These are phyloP conservation scores for Solanum chilense DNA, from an alignment of 257 asterid species.

Conservation along the genomic window DNA sequence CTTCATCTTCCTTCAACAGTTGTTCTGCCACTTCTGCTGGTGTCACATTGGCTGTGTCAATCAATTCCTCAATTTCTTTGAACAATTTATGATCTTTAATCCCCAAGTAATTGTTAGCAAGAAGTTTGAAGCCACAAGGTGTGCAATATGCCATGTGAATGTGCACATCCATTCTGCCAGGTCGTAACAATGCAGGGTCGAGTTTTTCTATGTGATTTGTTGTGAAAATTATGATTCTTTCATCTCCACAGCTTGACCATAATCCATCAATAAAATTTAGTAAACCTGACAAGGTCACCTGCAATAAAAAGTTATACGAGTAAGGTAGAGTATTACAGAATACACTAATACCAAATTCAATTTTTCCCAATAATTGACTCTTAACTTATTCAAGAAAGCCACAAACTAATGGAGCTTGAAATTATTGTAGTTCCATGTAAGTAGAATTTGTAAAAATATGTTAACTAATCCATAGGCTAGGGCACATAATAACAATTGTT, in stretches of 20 bases:
- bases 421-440: background rate
- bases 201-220: slow-evolving; percentile 54
- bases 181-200: slow-evolving; percentile 52
- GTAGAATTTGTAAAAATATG: background rate
- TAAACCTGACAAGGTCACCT: background rate
- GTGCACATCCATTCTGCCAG: slow-evolving; percentile 69
- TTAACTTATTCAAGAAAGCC: background rate
- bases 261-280: background rate
- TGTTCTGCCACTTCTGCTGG: slow-evolving; percentile 77
- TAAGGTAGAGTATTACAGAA: background rate
- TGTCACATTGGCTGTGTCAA: slow-evolving; percentile 20
- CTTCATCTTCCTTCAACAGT: slow-evolving; percentile 41
- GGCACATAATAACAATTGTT: background rate
- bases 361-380: background rate
- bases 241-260: slow-evolving; percentile 14
- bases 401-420: background rate
- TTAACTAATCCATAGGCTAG: background rate
- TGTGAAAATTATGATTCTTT: slow-evolving; percentile 53
- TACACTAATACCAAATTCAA: background rate
- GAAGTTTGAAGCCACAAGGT: slow-evolving; percentile 32
- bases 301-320: background rate
- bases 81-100: slow-evolving; percentile 27
- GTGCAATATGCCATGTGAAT: slow-evolving; percentile 55
- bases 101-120: slow-evolving; percentile 45
- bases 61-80: slow-evolving; percentile 30